Conservation (phyloP, 176 grass and related monocot genomes). For the Areca catechu region DNA sequence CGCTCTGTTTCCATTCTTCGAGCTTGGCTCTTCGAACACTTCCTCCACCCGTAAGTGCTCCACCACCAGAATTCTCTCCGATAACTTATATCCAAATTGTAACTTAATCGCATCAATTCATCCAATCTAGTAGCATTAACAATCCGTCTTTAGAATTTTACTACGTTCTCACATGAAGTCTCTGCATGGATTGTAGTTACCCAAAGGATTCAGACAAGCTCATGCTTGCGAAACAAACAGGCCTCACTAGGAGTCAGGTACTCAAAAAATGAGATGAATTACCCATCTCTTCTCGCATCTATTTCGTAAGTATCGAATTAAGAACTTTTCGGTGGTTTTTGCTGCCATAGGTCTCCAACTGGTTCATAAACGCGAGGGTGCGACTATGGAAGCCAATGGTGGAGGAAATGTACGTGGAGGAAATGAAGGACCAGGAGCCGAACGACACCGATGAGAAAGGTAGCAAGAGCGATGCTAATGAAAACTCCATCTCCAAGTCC, state of each 20-base stretch:
- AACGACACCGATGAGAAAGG: conserved; percentile 29
- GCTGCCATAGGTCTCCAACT: conserved; percentile 71
- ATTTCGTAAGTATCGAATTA: too few relatives aligned
- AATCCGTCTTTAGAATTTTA: too few relatives aligned
- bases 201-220: conserved; percentile 99
- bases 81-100: too few relatives aligned
- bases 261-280: neutral
- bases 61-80: neutral
- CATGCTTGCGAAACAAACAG: conserved; percentile 98
- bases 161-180: neutral
- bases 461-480: conserved; percentile 29
- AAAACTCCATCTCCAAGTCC: conserved; percentile 19
- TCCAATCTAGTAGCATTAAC: too few relatives aligned
- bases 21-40: conserved; percentile 99
- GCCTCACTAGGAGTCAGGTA: conserved; percentile 94
- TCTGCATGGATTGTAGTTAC: conserved; percentile 42
- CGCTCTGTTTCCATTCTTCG: conserved; percentile 94
- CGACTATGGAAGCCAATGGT: conserved; percentile 99
- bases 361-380: conserved; percentile 99
- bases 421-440: conserved; percentile 67
- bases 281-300: too few relatives aligned
- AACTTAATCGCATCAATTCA: too few relatives aligned
- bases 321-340: too few relatives aligned
- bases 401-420: conserved; percentile 98
- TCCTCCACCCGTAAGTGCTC: conserved; percentile 80